Evolutionary conservation across 805 yeast genomes (phyloP).

Genomic region (Cyberlindnera petersonii): DNA sequence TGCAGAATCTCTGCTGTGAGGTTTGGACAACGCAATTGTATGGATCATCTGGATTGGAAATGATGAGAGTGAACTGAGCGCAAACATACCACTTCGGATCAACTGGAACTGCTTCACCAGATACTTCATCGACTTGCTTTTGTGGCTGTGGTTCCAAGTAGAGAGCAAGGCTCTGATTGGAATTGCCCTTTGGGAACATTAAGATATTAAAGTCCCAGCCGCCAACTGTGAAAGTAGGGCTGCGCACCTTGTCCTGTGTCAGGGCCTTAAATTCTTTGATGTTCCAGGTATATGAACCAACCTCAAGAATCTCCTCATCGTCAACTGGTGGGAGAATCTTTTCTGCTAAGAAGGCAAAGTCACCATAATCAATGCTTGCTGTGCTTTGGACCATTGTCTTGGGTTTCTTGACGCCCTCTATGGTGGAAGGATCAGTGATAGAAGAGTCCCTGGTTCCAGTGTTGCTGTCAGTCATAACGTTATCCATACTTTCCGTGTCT

Average conservation of each 20-base stretch:
- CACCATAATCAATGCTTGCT: constrained; percentile 7
- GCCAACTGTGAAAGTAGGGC: constrained; percentile 53
- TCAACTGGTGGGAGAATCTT: constrained; percentile 24
- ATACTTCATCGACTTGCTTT: constrained; percentile 25
- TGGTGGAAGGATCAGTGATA: constrained; percentile 1
- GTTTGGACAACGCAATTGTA: constrained; percentile 53
- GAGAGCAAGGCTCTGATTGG: constrained; percentile 56
- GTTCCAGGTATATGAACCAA: constrained; percentile 38
- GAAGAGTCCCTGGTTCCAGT: constrained; percentile 2
- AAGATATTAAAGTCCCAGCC: constrained; percentile 65
- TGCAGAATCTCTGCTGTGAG: constrained; percentile 75
- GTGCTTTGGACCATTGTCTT: constrained; percentile 4
- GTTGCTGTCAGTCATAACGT: constrained; percentile 8
- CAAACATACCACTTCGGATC: constrained; percentile 77
- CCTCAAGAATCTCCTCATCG: constrained; percentile 31
- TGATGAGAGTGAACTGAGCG: constrained; percentile 81
- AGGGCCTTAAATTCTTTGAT: constrained; percentile 30
- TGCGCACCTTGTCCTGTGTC: constrained; percentile 27
- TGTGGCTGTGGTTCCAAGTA: constrained; percentile 69
- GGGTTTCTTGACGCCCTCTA: constrained; percentile 9
- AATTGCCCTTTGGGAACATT: constrained; percentile 74
- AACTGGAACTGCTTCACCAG: constrained; percentile 29
- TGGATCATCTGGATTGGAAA: constrained; percentile 79
- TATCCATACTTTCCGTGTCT: neutral
- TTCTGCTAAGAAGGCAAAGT: constrained; percentile 18